Evolutionary conservation across 2,329 filamentous ascomycete species (phyloP).

Genomic region (Salinomyces thailandicus): DNA sequence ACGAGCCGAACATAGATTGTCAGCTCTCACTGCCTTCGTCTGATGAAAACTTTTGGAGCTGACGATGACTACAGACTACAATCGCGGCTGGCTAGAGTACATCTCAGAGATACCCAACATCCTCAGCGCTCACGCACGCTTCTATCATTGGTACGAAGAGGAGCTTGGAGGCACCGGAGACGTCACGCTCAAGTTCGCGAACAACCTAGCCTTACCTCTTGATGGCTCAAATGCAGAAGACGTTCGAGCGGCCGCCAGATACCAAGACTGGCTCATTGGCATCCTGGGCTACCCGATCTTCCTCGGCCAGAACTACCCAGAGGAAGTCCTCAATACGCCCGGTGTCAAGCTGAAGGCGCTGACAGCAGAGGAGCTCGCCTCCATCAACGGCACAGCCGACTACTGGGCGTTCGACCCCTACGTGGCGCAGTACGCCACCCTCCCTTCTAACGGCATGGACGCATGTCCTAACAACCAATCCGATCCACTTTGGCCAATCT

Average conservation of each 20-base stretch:
- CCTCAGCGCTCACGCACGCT: constrained; percentile 28
- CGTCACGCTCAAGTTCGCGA: constrained; percentile 26
- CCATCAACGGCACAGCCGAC: constrained; percentile 25
- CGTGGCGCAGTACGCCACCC: constrained; percentile 22
- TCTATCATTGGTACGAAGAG: constrained; percentile 36
- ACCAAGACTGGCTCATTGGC: constrained; percentile 29
- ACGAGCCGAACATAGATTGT: too few relatives aligned
- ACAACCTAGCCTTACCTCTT: constrained; percentile 6
- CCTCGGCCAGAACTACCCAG: constrained; percentile 35
- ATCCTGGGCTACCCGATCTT: constrained; percentile 28
- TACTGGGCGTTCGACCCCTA: constrained; percentile 29
- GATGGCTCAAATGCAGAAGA: constrained; percentile 16
- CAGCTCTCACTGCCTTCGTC: too few relatives aligned
- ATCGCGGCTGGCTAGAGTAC: too few relatives aligned
- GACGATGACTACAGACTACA: too few relatives aligned
- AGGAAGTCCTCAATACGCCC: constrained; percentile 27
- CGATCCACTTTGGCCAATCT: constrained; percentile 33
- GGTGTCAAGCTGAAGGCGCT: constrained; percentile 24
- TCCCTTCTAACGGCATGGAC: constrained; percentile 16
- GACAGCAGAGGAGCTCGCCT: constrained; percentile 22
- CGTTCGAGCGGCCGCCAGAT: constrained; percentile 20
- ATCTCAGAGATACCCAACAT: too few relatives aligned
- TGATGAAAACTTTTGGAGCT: too few relatives aligned
- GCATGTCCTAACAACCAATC: constrained; percentile 33
- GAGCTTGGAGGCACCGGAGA: constrained; percentile 30